phyloP scores from a whole-genome alignment of 306 rosid species.

The Citrullus amarus region DNA sequence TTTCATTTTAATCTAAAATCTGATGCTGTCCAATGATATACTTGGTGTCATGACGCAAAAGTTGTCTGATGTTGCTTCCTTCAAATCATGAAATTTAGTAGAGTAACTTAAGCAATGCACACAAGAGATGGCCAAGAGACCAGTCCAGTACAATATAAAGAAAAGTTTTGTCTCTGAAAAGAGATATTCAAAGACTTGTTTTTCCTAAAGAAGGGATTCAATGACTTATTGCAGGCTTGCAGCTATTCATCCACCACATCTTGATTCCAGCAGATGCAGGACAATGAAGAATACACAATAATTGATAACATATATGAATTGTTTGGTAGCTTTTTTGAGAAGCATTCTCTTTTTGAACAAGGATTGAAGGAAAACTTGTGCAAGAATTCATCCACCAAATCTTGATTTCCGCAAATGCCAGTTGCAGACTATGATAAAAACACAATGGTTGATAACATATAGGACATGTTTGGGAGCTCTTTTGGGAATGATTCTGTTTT shows the following conservation, averaged over 20 bases:
- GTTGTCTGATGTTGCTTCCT: conserved; percentile 5
- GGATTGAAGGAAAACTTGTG: background rate
- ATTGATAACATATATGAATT: background rate
- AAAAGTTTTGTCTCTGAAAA: background rate
- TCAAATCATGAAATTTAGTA: background rate
- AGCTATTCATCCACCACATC: background rate
- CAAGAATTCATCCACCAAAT: background rate
- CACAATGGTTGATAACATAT: background rate
- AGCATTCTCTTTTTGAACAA: background rate
- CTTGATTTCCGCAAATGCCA: background rate
- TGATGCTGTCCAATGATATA: background rate
- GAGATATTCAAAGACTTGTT: background rate
- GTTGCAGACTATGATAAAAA: background rate
- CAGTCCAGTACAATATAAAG: background rate
- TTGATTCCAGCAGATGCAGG: background rate
- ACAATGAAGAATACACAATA: background rate
- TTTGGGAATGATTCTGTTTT: background rate
- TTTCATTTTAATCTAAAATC: background rate
- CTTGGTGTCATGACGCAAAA: background rate
- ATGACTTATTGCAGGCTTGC: background rate
- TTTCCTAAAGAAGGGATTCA: background rate
- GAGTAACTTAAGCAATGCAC: background rate
- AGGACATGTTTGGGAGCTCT: background rate
- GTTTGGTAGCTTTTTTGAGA: background rate
- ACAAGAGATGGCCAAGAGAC: background rate